These are phyloP conservation scores for Breviolum minutum DNA, from an alignment of 73 alveolate genomes.

Conservation along the genomic window DNA sequence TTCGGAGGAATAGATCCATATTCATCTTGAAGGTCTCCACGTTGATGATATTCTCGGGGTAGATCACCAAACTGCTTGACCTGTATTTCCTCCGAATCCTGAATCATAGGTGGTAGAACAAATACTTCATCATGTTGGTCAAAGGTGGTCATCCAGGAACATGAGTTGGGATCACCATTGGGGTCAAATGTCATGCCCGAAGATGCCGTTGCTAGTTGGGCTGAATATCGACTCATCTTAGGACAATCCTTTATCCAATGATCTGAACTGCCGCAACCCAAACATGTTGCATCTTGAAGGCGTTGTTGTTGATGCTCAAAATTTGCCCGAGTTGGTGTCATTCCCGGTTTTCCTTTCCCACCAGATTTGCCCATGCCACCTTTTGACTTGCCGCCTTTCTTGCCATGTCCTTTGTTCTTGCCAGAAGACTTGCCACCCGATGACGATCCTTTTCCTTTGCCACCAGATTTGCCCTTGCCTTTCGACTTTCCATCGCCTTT, in stretches of 20 bases:
- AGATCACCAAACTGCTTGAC: neutral
- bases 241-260: constrained; percentile 63
- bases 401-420: neutral
- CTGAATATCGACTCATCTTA: neutral
- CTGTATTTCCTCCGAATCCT: too few species aligned
- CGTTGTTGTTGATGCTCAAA: neutral
- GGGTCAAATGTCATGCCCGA: neutral
- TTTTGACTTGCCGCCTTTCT: too few species aligned
- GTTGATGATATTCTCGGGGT: neutral
- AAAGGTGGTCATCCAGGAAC: neutral
- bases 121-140: neutral
- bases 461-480: neutral
- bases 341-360: neutral
- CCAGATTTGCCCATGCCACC: too few species aligned
- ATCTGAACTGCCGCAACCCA: neutral
- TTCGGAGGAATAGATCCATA: neutral
- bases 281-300: neutral
- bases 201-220: neutral
- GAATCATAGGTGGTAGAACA: too few species aligned
- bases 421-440: neutral
- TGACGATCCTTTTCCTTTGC: neutral
- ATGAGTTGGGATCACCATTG: neutral
- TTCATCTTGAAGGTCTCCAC: neutral
- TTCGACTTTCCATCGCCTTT: neutral
- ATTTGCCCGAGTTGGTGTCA: neutral